Percentiles rank a stretch among this genome's conserved stretches.
These are phyloP conservation scores for Wickerhamiella bombiphila DNA, from an alignment of 805 yeast species.

Conservation along the genomic window DNA sequence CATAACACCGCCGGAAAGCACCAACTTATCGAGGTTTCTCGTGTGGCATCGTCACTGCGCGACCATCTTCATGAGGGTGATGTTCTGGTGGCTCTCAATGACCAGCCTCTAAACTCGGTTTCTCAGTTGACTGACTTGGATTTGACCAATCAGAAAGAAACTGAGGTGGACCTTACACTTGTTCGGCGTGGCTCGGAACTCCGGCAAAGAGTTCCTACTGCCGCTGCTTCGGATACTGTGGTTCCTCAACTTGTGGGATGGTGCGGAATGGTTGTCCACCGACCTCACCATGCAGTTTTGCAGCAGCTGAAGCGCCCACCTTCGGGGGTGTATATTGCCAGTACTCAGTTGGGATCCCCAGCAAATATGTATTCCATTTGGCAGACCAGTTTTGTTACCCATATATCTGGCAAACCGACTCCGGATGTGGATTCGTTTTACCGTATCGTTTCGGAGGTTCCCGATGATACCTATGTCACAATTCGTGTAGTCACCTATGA, in stretches of 20 bases:
- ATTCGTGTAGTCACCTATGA: constrained; percentile 73
- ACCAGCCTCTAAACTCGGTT: constrained; percentile 45
- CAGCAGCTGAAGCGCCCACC: constrained; percentile 69
- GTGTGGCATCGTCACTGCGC: constrained; percentile 39
- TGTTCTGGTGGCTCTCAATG: constrained; percentile 58
- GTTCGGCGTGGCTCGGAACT: constrained; percentile 57
- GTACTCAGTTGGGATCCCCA: constrained; percentile 69
- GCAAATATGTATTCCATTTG: constrained; percentile 69
- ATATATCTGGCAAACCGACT: constrained; percentile 65
- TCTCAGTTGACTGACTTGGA: constrained; percentile 43
- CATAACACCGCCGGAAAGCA: constrained; percentile 20
- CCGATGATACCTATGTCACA: constrained; percentile 70
- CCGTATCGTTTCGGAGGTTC: constrained; percentile 48
- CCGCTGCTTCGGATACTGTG: constrained; percentile 38
- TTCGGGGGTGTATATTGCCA: constrained; percentile 68
- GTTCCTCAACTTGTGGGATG: constrained; percentile 61
- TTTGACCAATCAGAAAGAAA: constrained; percentile 32
- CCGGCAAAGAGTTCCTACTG: constrained; percentile 49
- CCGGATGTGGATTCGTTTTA: constrained; percentile 56
- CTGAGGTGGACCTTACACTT: constrained; percentile 40
- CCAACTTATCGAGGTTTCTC: constrained; percentile 56
- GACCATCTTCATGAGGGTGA: constrained; percentile 43
- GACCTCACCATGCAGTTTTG: constrained; percentile 86
- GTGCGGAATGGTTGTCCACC: constrained; percentile 73
- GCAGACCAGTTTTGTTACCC: constrained; percentile 75